Percentiles rank a stretch among this genome's conserved stretches.
phyloP scores from a whole-genome alignment of 2,329 filamentous ascomycete species.

The Fusarium luffae region DNA sequence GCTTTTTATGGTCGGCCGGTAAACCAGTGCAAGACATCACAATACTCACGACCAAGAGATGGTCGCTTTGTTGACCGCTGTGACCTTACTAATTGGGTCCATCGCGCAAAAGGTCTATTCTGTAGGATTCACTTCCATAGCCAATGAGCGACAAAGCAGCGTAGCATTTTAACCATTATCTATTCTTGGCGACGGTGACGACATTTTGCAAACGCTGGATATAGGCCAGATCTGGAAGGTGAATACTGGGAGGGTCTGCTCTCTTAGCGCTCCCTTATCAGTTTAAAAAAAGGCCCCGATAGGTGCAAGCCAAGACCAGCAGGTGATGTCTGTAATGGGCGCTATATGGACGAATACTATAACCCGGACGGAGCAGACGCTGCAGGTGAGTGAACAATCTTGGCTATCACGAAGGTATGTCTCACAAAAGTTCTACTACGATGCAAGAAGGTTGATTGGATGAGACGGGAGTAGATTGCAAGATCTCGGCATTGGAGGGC shows the following conservation, averaged over 20 bases:
- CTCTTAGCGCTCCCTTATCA: neutral
- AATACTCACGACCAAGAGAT: neutral
- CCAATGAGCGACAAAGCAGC: constrained; percentile 6
- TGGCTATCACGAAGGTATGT: neutral
- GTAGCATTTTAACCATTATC: constrained; percentile 11
- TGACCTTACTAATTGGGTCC: neutral
- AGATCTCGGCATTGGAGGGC: neutral
- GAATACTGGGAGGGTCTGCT: neutral
- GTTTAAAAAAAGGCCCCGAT: neutral
- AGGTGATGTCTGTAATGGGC: neutral
- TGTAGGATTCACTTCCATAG: neutral
- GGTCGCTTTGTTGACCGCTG: neutral
- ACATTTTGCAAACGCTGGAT: neutral
- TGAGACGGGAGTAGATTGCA: neutral
- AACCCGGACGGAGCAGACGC: neutral
- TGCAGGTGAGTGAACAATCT: neutral
- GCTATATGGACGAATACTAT: neutral
- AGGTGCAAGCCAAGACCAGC: neutral
- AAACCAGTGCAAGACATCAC: too few relatives aligned
- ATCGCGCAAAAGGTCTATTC: neutral
- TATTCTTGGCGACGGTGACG: constrained; percentile 28
- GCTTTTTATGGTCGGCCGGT: neutral
- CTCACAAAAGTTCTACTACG: constrained; percentile 21
- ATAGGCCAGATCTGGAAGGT: constrained; percentile 27
- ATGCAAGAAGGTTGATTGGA: neutral